Conservation (phyloP, 345 rosid genomes). For the Cardamine occulta region DNA sequence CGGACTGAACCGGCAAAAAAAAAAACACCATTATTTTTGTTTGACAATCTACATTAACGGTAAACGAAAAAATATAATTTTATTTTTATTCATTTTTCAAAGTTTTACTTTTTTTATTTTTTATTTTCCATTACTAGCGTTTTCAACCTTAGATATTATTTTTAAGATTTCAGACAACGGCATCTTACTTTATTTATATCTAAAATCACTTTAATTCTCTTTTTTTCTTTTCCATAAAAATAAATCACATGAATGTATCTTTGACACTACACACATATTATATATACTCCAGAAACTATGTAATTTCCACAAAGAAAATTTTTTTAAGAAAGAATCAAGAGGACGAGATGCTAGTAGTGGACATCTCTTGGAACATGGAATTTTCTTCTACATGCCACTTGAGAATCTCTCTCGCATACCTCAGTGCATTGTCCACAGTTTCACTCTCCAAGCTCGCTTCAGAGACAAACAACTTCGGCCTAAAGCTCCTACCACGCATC, state of each 20-base stretch:
- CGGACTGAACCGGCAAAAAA: neutral
- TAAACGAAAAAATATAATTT: too few relatives aligned
- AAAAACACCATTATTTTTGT: too few relatives aligned
- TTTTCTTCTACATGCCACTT: constrained; percentile 59
- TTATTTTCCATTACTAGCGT: neutral
- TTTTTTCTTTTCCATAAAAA: neutral
- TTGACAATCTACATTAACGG: neutral
- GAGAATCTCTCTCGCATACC: constrained; percentile 67
- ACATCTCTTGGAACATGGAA: constrained; percentile 43
- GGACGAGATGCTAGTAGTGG: constrained; percentile 51
- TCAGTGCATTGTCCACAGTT: constrained; percentile 58
- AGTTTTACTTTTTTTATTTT: neutral
- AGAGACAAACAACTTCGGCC: constrained; percentile 62
- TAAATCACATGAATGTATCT: constrained; percentile 2
- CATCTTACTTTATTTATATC: neutral
- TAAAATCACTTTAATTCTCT: neutral
- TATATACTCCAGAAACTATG: constrained; percentile 1
- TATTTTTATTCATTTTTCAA: too few relatives aligned
- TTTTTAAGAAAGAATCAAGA: constrained; percentile 36
- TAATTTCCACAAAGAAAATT: constrained; percentile 12
- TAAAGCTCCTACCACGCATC: constrained; percentile 29
- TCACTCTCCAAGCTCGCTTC: constrained; percentile 64
- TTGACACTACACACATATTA: neutral
- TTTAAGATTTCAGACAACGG: neutral
- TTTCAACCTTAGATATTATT: neutral